Percentiles rank a stretch among this genome's conserved stretches.
phyloP scores from a whole-genome alignment of 2,329 filamentous ascomycete species.

The Erysiphe pisi region DNA sequence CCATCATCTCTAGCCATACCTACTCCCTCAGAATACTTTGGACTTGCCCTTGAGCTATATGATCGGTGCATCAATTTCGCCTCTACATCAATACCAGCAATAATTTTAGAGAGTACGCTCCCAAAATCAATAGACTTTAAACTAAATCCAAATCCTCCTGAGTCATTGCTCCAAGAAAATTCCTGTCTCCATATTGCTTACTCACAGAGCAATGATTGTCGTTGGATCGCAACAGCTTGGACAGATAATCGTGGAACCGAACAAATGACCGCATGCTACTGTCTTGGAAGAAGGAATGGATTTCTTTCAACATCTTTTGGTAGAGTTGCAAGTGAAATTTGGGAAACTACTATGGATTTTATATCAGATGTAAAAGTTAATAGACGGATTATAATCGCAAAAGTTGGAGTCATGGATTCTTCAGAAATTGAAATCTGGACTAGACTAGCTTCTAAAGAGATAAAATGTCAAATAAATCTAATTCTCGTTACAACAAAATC shows the following conservation, averaged over 20 bases:
- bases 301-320: constrained; percentile 45
- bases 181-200: constrained; percentile 73
- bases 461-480: constrained; percentile 43
- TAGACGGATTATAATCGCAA: constrained; percentile 67
- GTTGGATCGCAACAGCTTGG: constrained; percentile 73
- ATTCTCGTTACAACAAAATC: constrained; percentile 56
- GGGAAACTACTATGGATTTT: constrained; percentile 65
- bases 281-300: constrained; percentile 50
- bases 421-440: constrained; percentile 54
- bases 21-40: constrained; percentile 48
- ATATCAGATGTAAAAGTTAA: constrained; percentile 59
- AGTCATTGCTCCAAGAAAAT: constrained; percentile 65
- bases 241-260: constrained; percentile 65
- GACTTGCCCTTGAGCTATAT: constrained; percentile 63
- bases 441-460: constrained; percentile 45
- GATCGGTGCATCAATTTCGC: constrained; percentile 57
- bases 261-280: constrained; percentile 64
- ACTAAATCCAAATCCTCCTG: constrained; percentile 54
- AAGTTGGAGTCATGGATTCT: constrained; percentile 56
- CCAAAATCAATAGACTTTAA: constrained; percentile 68
- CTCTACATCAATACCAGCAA: constrained; percentile 55
- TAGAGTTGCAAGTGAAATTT: constrained; percentile 63
- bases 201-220: constrained; percentile 59
- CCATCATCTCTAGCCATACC: constrained; percentile 53
- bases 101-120: constrained; percentile 59